These are phyloP conservation scores for Furcasterigmium sp. DNA, from an alignment of 2,329 filamentous ascomycete species.

Conservation along the genomic window DNA sequence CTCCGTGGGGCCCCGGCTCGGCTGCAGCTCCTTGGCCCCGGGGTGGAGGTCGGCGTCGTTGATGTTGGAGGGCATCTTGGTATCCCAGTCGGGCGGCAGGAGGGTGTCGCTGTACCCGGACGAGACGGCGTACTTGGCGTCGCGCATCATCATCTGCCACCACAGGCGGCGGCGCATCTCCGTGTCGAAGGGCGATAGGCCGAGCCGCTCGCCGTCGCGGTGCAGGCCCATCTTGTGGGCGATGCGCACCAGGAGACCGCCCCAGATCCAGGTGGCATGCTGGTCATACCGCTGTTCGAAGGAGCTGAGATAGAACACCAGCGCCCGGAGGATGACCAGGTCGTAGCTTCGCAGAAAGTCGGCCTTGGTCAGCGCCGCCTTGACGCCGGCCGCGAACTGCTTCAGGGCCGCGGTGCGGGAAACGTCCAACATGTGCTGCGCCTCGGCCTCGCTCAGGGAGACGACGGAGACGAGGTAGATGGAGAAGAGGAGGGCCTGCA, in stretches of 20 bases:
- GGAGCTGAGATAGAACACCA: conserved; percentile 52
- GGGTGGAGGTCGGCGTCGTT: conserved; percentile 55
- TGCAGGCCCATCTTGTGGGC: conserved; percentile 65
- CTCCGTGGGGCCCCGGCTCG: conserved; percentile 53
- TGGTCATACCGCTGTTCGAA: conserved; percentile 53
- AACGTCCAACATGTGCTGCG: conserved; percentile 42
- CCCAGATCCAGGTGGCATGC: conserved; percentile 56
- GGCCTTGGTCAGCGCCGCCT: conserved; percentile 42
- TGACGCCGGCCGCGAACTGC: conserved; percentile 46
- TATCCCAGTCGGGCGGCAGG: conserved; percentile 48
- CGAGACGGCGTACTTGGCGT: conserved; percentile 50
- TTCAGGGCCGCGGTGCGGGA: conserved; percentile 43
- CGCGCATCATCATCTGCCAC: conserved; percentile 59
- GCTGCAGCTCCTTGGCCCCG: conserved; percentile 42
- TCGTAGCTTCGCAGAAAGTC: conserved; percentile 56
- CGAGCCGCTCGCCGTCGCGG: conserved; percentile 51
- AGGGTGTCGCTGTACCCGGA: conserved; percentile 51
- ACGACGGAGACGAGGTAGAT: conserved; percentile 13
- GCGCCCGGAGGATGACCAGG: conserved; percentile 52
- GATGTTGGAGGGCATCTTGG: conserved; percentile 50
- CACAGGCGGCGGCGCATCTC: conserved; percentile 65
- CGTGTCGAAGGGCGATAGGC: conserved; percentile 56
- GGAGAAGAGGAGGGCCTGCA: conserved; percentile 13
- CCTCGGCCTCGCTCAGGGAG: conserved; percentile 40
- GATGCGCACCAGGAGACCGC: conserved; percentile 56